phyloP scores from a whole-genome alignment of 805 yeast genomes.

The Cyberlindnera misumaiensis region DNA sequence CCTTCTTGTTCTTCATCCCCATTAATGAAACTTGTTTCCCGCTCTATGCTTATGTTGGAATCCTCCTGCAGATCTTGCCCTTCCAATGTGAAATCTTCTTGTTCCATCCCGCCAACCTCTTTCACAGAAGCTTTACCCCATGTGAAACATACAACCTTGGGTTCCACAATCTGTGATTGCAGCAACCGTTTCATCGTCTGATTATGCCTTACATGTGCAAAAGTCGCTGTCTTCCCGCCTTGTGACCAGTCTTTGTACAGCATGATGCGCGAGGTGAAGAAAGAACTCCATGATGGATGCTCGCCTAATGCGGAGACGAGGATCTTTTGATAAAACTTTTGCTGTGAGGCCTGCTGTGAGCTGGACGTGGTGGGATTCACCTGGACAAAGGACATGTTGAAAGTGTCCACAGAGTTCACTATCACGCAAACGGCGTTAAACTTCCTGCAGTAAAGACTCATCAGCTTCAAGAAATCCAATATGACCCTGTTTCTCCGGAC shows the following conservation, averaged over 20 bases:
- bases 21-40: neutral
- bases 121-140: slow-evolving; percentile 2
- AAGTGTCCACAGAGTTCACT: slow-evolving; percentile 12
- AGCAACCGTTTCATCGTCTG: slow-evolving; percentile 10
- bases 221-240: slow-evolving; percentile 7
- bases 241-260: slow-evolving; percentile 20
- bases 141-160: slow-evolving; percentile 9
- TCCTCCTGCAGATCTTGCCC: slow-evolving; percentile 14
- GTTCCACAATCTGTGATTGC: slow-evolving; percentile 5
- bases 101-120: slow-evolving; percentile 2
- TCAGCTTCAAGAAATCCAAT: slow-evolving; percentile 11
- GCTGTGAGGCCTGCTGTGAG: slow-evolving; percentile 3
- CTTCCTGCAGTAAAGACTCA: slow-evolving; percentile 12
- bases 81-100: slow-evolving; percentile 10
- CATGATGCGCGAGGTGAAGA: slow-evolving; percentile 16
- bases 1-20: slow-evolving; percentile 3
- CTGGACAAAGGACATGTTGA: slow-evolving; percentile 19
- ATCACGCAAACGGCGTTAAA: slow-evolving; percentile 13
- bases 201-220: slow-evolving; percentile 16
- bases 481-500: slow-evolving; percentile 8
- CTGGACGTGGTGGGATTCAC: slow-evolving; percentile 2
- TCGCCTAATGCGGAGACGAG: slow-evolving; percentile 18
- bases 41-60: no score
- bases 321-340: slow-evolving; percentile 15
- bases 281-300: slow-evolving; percentile 14